A percentile compares a stretch with the other conserved stretches of the same genome.
Conservation (phyloP, 23 red algal genomes). For the Agarophyton chilense region DNA sequence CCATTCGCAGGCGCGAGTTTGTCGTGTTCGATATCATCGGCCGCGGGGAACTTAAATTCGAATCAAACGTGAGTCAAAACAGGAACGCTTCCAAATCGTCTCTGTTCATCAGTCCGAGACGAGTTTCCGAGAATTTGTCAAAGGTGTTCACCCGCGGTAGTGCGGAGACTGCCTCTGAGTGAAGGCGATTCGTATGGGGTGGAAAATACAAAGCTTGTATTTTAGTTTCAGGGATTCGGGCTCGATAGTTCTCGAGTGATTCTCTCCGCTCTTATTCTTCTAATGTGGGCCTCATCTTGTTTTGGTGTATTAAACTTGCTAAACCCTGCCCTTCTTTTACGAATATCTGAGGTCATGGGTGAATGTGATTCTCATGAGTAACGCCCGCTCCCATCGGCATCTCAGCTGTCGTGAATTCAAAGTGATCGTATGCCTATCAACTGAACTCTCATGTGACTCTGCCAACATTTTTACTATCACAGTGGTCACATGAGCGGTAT, state of each 20-base stretch:
- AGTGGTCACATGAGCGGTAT: too few relatives aligned
- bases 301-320: too few relatives aligned
- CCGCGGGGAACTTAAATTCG: not conserved
- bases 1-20: constrained; percentile 15
- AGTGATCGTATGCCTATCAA: too few relatives aligned
- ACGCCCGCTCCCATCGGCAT: too few relatives aligned
- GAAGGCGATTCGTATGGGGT: not conserved
- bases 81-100: not conserved
- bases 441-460: too few relatives aligned
- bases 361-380: too few relatives aligned
- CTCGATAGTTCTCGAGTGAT: not conserved
- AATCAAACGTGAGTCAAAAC: not conserved
- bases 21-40: constrained; percentile 21
- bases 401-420: too few relatives aligned
- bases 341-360: too few relatives aligned
- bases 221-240: not conserved
- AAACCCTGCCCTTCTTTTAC: too few relatives aligned
- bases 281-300: too few relatives aligned
- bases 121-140: not conserved
- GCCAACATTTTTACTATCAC: too few relatives aligned
- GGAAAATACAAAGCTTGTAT: not conserved
- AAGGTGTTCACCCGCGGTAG: not conserved
- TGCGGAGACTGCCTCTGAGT: not conserved
- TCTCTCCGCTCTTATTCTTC: not conserved
- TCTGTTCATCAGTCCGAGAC: not conserved